Evolutionary conservation across 495 filamentous ascomycete genomes (phyloP), one percentile per base, ranked within the genome.

Genomic region (Aspergillus biplanus): DNA sequence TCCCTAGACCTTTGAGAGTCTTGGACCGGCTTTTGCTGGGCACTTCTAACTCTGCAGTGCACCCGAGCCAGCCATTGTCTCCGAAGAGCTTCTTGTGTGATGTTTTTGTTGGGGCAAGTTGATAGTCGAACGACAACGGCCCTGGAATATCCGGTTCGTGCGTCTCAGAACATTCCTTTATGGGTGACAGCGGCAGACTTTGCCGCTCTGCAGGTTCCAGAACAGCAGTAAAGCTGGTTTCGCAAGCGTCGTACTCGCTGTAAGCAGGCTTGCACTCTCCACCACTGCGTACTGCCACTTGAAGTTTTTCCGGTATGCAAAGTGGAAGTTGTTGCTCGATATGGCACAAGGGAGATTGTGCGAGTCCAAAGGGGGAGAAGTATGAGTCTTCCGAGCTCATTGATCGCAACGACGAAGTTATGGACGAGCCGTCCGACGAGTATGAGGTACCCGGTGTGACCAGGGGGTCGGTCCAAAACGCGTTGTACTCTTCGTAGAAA

Each of bases 1-100:
- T 80, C 33, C 78, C 68, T 50, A 76, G 66, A 18, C 67, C 64
- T 53, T 77, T 78, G 33, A 86, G 64, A 31, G 69, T 66, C 35
- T 62, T 73, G 46, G 78, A 75, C 50, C 74, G 79, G 31, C 65
- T 64, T 55, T 71, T 68, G 5, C 63, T 62, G 18, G 66, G 39
- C 18, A 67, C 68, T 33, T 69, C 76, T 71, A 69, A 56, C 39
- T 71, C 75, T 21, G 65, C 69, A 15, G 68, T 75, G 44, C 70
- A 70, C 39, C 80, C 80, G 50, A 86, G 78, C 78, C 78, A 84
- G 52, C 83, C 84, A 32, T 79, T 71, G 34, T 79, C 71, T 3
- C 84, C 84, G 59, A 86, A 86, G 56, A 86, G 71, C 56, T 80
- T 80, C 68, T 85, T 86, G 70, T 77, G 39, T n/a, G 63, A 57